Conservation (phyloP, 768 basidiomycete species). For the Cystobasidium onofrii region DNA sequence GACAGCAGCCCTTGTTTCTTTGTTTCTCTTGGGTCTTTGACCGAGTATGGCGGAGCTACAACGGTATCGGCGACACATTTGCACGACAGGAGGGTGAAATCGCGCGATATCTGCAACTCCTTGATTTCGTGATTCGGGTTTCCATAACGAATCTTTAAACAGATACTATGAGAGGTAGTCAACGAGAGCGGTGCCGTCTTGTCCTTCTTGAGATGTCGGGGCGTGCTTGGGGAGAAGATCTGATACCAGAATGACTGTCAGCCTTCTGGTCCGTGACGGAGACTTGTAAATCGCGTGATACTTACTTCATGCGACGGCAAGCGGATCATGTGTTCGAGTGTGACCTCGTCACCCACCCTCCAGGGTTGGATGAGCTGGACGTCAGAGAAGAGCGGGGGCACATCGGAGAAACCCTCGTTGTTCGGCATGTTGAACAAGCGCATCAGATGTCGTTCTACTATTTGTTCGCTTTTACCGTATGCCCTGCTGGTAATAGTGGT, state of each 20-base stretch:
- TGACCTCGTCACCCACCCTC: not conserved
- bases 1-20: not conserved
- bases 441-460: not conserved
- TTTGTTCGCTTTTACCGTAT: not conserved
- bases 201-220: not conserved
- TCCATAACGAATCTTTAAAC: not conserved
- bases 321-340: not conserved
- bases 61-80: not conserved
- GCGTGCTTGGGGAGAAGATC: slow-evolving; percentile 1
- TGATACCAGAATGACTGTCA: not conserved
- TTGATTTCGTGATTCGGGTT: not conserved
- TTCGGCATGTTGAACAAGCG: not conserved
- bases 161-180: not conserved
- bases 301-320: not conserved
- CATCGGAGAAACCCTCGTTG: not conserved
- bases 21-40: not conserved
- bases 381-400: not conserved
- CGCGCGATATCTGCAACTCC: not conserved
- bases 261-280: too few relatives aligned
- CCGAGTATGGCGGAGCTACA: not conserved
- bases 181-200: not conserved
- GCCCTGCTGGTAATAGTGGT: not conserved
- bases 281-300: not conserved
- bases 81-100: not conserved
- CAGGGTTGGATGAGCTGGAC: not conserved